Evolutionary conservation across 176 grass and related monocot species (phyloP).

Genomic region (Juncus effusus): DNA sequence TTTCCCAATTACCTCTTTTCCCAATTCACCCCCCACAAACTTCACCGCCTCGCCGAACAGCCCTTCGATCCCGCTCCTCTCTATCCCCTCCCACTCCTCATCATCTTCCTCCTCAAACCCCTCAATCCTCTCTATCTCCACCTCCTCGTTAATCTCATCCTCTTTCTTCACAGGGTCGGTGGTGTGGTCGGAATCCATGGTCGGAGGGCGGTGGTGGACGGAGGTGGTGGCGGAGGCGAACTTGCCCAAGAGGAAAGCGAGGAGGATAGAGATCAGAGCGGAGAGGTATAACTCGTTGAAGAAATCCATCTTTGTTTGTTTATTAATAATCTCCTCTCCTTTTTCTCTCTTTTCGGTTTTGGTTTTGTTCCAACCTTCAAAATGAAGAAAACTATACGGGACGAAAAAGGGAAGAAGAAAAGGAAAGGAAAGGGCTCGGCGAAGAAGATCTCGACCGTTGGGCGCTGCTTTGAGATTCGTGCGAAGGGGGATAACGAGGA

Average conservation of each 20-base stretch:
- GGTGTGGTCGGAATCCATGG: not conserved
- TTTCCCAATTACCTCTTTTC: conserved; percentile 30
- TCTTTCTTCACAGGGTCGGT: not conserved
- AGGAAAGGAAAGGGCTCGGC: not conserved
- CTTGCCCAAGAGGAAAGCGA: conserved; percentile 37
- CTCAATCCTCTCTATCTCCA: not conserved
- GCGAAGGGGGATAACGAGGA: not conserved
- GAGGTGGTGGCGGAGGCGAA: conserved; percentile 8
- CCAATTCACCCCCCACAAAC: conserved; percentile 32
- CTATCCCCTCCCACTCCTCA: conserved; percentile 30
- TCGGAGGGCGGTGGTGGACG: not conserved
- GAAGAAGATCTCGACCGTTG: not conserved
- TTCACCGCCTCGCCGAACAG: conserved; percentile 24
- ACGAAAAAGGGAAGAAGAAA: not conserved
- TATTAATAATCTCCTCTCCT: not conserved
- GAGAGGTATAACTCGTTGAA: conserved; percentile 36
- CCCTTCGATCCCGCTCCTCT: conserved; percentile 40
- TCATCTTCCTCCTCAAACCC: conserved; percentile 14
- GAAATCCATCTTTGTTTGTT: conserved; percentile 31
- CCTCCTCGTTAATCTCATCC: conserved; percentile 9
- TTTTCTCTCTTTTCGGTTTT: not conserved
- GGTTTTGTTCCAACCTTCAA: conserved; percentile 16
- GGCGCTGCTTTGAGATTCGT: not conserved
- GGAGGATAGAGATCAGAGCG: conserved; percentile 34
- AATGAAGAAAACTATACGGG: conserved; percentile 14